These are phyloP conservation scores for Pouteria glomerata DNA, from an alignment of 148 eudicot species.

Conservation along the genomic window DNA sequence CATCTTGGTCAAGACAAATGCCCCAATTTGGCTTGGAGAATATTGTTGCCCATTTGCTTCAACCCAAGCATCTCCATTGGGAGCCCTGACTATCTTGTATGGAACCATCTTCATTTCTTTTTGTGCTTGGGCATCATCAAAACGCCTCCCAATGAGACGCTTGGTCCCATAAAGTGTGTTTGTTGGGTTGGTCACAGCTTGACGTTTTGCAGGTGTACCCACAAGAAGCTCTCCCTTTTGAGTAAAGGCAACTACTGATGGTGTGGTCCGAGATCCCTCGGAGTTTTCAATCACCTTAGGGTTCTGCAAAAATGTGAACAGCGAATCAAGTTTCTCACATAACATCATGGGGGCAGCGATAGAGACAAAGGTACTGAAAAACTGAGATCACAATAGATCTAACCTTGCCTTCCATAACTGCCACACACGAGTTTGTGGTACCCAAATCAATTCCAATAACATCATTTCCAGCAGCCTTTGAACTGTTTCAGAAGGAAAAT, in stretches of 20 bases:
- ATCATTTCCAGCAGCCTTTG: constrained; percentile 36
- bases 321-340: neutral
- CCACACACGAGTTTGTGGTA: constrained; percentile 64
- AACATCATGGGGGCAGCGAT: too few relatives aligned
- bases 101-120: constrained; percentile 60
- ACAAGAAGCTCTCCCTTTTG: constrained; percentile 49
- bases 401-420: constrained; percentile 63
- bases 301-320: constrained; percentile 19
- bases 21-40: constrained; percentile 61
- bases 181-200: constrained; percentile 49
- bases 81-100: constrained; percentile 41
- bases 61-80: constrained; percentile 65
- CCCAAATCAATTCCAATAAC: constrained; percentile 63
- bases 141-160: constrained; percentile 54
- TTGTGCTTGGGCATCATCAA: constrained; percentile 48
- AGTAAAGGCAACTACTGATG: constrained; percentile 51
- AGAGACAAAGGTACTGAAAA: too few relatives aligned
- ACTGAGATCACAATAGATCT: neutral
- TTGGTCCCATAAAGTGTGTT: constrained; percentile 48
- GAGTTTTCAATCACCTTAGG: constrained; percentile 62
- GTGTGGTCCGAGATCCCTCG: constrained; percentile 59
- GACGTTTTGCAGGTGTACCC: constrained; percentile 53
- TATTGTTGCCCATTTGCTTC: constrained; percentile 52
- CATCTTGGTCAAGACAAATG: constrained; percentile 48
- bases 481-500: constrained; percentile 17